A percentile compares a stretch with the other conserved stretches of the same genome.
Conservation (phyloP, 192 early-diverging fungal genomes). For the Backusella tarrabulga region DNA sequence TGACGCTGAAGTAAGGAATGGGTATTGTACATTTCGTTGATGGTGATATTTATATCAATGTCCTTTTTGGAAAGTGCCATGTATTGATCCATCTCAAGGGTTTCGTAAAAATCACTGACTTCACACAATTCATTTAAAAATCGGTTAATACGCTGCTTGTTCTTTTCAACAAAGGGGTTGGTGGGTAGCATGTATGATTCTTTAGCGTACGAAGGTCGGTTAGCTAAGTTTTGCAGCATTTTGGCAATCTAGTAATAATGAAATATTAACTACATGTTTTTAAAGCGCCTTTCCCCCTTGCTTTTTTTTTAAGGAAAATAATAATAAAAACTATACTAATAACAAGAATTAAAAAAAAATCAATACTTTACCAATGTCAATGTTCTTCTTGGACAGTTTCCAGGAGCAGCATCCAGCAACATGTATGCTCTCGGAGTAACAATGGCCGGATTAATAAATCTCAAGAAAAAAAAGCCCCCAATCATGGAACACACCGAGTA, state of each 20-base stretch:
- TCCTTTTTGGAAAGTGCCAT: slow-evolving; percentile 94
- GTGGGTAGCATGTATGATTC: slow-evolving; percentile 90
- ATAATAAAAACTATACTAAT: background rate
- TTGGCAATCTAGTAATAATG: slow-evolving; percentile 72
- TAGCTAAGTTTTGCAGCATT: slow-evolving; percentile 92
- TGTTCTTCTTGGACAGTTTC: slow-evolving; percentile 78
- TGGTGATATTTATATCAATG: slow-evolving; percentile 81
- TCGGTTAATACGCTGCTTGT: slow-evolving; percentile 80
- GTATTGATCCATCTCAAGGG: slow-evolving; percentile 98
- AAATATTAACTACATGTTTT: too few relatives aligned
- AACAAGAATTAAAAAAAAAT: background rate
- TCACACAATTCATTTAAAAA: slow-evolving; percentile 94
- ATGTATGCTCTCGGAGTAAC: slow-evolving; percentile 96
- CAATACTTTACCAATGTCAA: slow-evolving; percentile 69
- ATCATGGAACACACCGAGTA: slow-evolving; percentile 90
- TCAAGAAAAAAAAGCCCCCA: slow-evolving; percentile 95
- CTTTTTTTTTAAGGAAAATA: background rate
- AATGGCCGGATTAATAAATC: slow-evolving; percentile 97
- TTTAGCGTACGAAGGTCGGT: slow-evolving; percentile 89
- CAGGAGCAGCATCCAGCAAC: slow-evolving; percentile 81
- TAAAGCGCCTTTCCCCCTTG: too few relatives aligned
- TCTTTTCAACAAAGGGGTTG: slow-evolving; percentile 87
- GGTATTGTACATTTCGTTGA: slow-evolving; percentile 96
- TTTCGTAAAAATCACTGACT: slow-evolving; percentile 93
- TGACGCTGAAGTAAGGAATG: slow-evolving; percentile 83